These are phyloP conservation scores for grape (Vitis vinifera) DNA, from an alignment of 164 flowering plant species.

Conservation along the genomic window DNA sequence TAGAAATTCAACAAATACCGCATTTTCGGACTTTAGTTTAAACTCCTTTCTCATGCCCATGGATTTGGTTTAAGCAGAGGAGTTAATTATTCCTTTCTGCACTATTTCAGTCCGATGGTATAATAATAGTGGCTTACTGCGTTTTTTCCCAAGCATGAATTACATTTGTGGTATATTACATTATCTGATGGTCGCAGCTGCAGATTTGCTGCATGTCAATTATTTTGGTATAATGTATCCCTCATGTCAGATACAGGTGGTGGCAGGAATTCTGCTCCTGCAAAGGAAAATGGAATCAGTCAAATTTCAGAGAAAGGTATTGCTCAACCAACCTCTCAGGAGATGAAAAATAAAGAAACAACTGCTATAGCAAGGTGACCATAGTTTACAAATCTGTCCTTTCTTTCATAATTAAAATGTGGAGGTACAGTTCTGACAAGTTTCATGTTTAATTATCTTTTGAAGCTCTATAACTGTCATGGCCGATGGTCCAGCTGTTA, in stretches of 20 bases:
- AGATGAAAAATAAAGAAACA: conserved; percentile 41
- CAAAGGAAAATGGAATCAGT: conserved; percentile 52
- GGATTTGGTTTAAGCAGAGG: background rate
- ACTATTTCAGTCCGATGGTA: background rate
- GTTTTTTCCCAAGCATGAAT: background rate
- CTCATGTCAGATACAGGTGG: conserved; percentile 60
- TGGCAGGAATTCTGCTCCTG: conserved; percentile 45
- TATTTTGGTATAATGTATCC: conserved; percentile 3
- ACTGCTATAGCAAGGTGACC: conserved; percentile 38
- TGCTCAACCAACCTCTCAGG: conserved; percentile 33
- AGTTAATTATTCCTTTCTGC: background rate
- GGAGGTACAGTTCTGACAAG: background rate
- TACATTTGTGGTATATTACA: background rate
- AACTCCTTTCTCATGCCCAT: background rate
- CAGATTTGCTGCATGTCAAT: background rate
- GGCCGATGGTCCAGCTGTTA: conserved; percentile 42
- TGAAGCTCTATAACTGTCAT: conserved; percentile 47
- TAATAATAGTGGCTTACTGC: background rate
- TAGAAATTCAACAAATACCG: background rate
- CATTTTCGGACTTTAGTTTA: background rate
- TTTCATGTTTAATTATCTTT: conserved; percentile 3
- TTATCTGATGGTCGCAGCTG: background rate
- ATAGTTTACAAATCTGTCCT: background rate
- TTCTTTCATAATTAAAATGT: background rate
- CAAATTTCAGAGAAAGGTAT: conserved; percentile 41